These are phyloP conservation scores for Fraxinus baroniana DNA, from an alignment of 305 asterid genomes.

Conservation along the genomic window DNA sequence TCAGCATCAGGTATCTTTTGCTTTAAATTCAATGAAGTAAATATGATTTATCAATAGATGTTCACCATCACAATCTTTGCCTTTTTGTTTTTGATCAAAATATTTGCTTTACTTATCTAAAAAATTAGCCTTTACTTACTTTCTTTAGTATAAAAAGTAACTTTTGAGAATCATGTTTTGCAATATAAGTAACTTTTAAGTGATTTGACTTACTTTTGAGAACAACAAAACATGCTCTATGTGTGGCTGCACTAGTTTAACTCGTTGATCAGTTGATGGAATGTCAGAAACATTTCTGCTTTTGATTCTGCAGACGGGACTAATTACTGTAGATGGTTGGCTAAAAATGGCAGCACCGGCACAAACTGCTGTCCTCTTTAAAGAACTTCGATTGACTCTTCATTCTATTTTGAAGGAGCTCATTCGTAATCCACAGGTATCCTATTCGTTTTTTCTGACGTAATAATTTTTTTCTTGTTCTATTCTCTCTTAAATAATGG, in stretches of 20 bases:
- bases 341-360: constrained; percentile 88
- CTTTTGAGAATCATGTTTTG: neutral
- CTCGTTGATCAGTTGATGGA: neutral
- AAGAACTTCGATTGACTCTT: constrained; percentile 80
- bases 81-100: neutral
- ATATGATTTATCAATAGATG: neutral
- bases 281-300: constrained; percentile 17
- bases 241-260: neutral
- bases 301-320: constrained; percentile 65
- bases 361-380: constrained; percentile 89
- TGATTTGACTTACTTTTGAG: neutral
- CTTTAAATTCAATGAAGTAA: constrained; percentile 5
- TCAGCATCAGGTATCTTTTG: constrained; percentile 78
- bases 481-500: neutral
- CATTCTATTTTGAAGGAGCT: constrained; percentile 81
- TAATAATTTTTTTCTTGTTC: neutral
- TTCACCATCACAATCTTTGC: neutral
- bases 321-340: constrained; percentile 76
- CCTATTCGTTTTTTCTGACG: constrained; percentile 14
- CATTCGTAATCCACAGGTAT: constrained; percentile 81
- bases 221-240: neutral
- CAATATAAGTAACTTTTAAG: neutral
- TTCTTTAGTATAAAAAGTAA: neutral
- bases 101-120: neutral
- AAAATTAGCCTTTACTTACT: neutral